Evolutionary conservation across 1,284 basidiomycete genomes (phyloP).

Genomic region (Malassezia nana): DNA sequence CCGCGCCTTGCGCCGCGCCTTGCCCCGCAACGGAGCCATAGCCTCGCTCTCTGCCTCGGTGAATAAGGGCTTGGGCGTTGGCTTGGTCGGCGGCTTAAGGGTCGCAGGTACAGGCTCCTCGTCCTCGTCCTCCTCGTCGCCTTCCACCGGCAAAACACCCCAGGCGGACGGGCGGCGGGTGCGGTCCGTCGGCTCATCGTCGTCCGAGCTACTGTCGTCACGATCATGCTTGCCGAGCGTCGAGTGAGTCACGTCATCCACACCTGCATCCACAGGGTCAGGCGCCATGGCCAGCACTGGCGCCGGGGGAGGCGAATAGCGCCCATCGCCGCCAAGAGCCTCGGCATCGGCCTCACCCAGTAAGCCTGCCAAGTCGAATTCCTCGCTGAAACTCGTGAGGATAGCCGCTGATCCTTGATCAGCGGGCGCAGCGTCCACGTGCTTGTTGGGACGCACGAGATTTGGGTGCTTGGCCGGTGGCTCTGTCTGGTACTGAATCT

Average conservation of each 20-base stretch:
- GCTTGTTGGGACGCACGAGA: not conserved
- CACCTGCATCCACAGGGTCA: not conserved
- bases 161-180: conserved; percentile 1
- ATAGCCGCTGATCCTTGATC: conserved; percentile 18
- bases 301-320: not conserved
- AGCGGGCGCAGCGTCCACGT: not conserved
- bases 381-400: conserved; percentile 30
- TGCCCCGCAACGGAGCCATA: conserved; percentile 12
- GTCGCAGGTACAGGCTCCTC: not conserved
- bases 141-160: not conserved
- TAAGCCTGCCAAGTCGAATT: conserved; percentile 41
- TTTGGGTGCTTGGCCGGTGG: conserved; percentile 60
- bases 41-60: conserved; percentile 4
- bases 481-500: conserved; percentile 75
- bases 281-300: not conserved
- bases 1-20: conserved; percentile 17
- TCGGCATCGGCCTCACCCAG: conserved; percentile 46
- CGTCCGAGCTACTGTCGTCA: conserved; percentile 44
- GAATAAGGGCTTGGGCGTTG: conserved; percentile 2
- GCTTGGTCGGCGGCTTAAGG: not conserved
- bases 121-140: not conserved
- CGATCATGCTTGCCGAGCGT: conserved; percentile 35
- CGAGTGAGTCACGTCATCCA: conserved; percentile 8
- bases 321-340: conserved; percentile 26
- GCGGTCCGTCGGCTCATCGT: not conserved